Conservation (phyloP, 148 eudicot species). For the Diospyros lotus region DNA sequence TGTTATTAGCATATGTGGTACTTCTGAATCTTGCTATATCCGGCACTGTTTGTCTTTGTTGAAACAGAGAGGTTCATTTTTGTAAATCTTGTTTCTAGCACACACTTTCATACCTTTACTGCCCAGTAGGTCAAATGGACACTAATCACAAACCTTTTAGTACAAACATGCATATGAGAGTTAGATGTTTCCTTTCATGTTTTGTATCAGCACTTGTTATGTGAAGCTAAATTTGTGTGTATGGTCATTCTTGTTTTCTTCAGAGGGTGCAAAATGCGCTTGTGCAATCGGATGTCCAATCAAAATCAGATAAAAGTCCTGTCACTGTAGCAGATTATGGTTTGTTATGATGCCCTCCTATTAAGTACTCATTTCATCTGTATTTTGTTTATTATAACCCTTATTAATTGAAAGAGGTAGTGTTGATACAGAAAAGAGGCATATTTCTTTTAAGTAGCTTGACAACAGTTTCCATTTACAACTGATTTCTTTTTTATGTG, state of each 20-base stretch:
- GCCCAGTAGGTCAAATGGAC: neutral
- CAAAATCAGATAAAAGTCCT: constrained; percentile 91
- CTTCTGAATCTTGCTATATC: no score
- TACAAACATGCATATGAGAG: neutral
- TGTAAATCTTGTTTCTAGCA: neutral
- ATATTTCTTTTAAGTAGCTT: neutral
- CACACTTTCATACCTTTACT: neutral
- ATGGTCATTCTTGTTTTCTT: constrained; percentile 11
- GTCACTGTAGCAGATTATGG: constrained; percentile 98
- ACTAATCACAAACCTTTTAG: neutral
- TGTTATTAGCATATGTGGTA: no score
- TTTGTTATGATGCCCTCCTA: constrained; percentile 27
- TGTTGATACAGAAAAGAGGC: neutral
- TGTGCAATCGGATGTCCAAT: constrained; percentile 87
- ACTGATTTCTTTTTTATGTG: neutral
- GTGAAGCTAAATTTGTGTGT: constrained; percentile 6
- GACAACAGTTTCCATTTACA: neutral
- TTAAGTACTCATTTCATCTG: constrained; percentile 2
- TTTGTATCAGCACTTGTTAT: neutral
- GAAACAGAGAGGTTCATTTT: no score
- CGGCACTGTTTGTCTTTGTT: no score
- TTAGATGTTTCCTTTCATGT: neutral
- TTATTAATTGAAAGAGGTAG: no score
- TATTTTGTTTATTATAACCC: neutral
- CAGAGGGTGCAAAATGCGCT: constrained; percentile 93